Evolutionary conservation across 176 grass and related monocot genomes (phyloP).

Genomic region (Phragmites australis): DNA sequence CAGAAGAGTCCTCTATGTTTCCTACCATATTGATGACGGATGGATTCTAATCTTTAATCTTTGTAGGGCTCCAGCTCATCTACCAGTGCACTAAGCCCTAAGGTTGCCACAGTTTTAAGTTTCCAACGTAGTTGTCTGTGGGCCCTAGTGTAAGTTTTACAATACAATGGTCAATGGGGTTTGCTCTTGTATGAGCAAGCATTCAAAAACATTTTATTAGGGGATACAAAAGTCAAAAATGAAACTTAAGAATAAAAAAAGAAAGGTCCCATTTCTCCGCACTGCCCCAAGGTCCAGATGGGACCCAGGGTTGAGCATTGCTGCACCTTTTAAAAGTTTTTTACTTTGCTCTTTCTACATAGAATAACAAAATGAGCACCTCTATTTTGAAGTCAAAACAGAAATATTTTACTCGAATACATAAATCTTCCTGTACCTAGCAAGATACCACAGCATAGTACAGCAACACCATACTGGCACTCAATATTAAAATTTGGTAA

Average conservation of each 20-base stretch:
- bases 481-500: neutral
- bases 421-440: neutral
- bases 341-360: neutral
- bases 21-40: neutral
- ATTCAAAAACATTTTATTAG: neutral
- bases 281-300: neutral
- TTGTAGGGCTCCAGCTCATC: neutral
- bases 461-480: neutral
- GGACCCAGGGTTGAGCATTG: neutral
- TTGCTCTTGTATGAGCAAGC: constrained; percentile 6
- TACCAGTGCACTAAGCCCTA: neutral
- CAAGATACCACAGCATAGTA: neutral
- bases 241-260: neutral
- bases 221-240: neutral
- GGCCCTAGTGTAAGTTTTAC: neutral
- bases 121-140: constrained; percentile 1
- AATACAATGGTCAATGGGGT: neutral
- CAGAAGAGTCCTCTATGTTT: neutral
- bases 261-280: neutral
- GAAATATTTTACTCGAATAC: neutral
- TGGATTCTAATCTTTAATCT: constrained; percentile 4
- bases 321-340: neutral
- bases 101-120: neutral
- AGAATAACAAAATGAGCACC: no score
- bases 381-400: no score